Evolutionary conservation across 202 grass and related monocot genomes (phyloP).

Genomic region (Setaria italica): DNA sequence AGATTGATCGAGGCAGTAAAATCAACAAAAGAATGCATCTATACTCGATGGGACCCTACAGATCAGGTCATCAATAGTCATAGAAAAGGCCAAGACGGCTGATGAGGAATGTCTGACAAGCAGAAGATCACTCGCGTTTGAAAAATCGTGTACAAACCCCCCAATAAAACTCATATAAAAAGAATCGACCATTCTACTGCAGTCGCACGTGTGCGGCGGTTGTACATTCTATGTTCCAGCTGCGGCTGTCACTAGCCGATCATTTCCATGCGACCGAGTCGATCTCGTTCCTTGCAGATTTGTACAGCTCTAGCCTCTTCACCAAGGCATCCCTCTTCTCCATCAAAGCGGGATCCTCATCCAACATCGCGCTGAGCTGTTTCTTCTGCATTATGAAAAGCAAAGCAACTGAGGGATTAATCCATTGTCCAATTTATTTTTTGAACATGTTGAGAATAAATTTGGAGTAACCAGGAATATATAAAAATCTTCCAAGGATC

Average conservation of each 20-base stretch:
- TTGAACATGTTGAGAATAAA: neutral
- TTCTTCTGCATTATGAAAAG: slow-evolving; percentile 75
- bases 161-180: slow-evolving; percentile 28
- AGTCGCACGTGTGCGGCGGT: slow-evolving; percentile 19
- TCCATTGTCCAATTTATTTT: neutral
- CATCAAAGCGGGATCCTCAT: slow-evolving; percentile 95
- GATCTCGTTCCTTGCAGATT: slow-evolving; percentile 90
- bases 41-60: slow-evolving; percentile 18
- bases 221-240: slow-evolving; percentile 2
- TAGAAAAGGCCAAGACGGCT: slow-evolving; percentile 50
- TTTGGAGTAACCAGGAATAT: neutral
- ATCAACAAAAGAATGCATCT: slow-evolving; percentile 51
- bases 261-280: slow-evolving; percentile 98
- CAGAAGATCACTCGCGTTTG: neutral
- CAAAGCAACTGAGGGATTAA: neutral
- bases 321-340: slow-evolving; percentile 94
- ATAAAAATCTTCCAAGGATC: neutral
- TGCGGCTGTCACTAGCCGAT: slow-evolving; percentile 19
- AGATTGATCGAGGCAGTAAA: neutral
- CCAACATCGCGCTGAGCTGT: slow-evolving; percentile 96
- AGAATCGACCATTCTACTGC: slow-evolving; percentile 34
- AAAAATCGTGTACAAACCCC: slow-evolving; percentile 36
- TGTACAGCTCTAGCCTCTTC: slow-evolving; percentile 96
- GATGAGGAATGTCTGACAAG: slow-evolving; percentile 26
- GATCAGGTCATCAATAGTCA: slow-evolving; percentile 37